Base-by-base conservation (phyloP, 805 yeast genomes). In the Saccharomycopsis babjevae region DNA sequence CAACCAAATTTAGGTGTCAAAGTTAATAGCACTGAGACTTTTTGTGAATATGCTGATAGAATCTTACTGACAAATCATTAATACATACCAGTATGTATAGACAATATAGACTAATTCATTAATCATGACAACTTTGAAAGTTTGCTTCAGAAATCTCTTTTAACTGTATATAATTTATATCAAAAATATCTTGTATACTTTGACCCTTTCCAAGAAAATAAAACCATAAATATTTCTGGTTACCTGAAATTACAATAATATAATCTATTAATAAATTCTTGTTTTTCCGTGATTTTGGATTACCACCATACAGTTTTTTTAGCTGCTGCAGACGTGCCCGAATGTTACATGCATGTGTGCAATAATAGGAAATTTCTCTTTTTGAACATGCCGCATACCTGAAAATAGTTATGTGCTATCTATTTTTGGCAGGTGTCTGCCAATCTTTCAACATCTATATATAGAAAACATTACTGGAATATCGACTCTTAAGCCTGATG, bases 1-100 rank as follows among this genome's bases (percentile, higher is more conserved):
- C 87, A 83, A 70, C 88, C 86, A 0, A 76, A 79, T 50, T 69
- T 83, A 58, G 78, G 79, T 50, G 84, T 77, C 59, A 67, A 56
- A 67, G 80, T 83, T 15, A 80, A 79, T 60, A 70, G 67, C 0
- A 67, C 56, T 4, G 80, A 79, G 67, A 76, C 74, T 50, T 83
- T 83, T 71, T 85, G 84, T 13, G 69, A 73, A 59, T 83, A 71
- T 66, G 72, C 85, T 1, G 70, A 69, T 54, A 67, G 79, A 39
- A 76, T 82, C 1, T 64, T 83, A 32, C 58, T 56, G 16, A 67
- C 54, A 6, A 78, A 79, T 67, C 82, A 79, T 65, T 74, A 65
- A 66, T 18, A 8, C 50, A 54, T 32, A 34, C 32, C 22, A 10
- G 1, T 42, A 42, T 42, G n/a, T n/a, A 42, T 18, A 42, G 10